A percentile compares a stretch with the other conserved stretches of the same genome.
These are phyloP conservation scores for Colletotrichum somersetense DNA, from an alignment of 2,329 filamentous ascomycete genomes.

Conservation along the genomic window DNA sequence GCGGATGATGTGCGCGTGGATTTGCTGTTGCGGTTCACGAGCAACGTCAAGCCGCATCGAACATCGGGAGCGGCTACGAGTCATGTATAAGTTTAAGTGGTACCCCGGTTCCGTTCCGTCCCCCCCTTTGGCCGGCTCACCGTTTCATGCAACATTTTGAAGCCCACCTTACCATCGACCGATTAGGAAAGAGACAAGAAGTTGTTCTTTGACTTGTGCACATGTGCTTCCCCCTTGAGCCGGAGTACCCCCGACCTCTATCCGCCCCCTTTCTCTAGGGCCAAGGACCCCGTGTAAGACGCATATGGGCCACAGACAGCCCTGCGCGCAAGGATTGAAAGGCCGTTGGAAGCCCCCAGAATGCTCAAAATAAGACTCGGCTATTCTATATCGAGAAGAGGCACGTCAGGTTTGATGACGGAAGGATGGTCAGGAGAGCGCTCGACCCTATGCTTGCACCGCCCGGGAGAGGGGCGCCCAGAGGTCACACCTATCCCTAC, in stretches of 20 bases:
- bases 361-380: constrained; percentile 24
- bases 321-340: constrained; percentile 16
- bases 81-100: constrained; percentile 29
- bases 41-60: not conserved
- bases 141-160: constrained; percentile 25
- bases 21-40: constrained; percentile 25
- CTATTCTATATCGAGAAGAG: not conserved
- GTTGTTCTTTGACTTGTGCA: constrained; percentile 19
- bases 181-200: constrained; percentile 12
- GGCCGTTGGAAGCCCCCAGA: constrained; percentile 23
- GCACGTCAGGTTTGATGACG: constrained; percentile 19
- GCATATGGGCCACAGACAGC: constrained; percentile 25
- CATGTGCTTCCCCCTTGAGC: not conserved
- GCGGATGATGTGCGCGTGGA: constrained; percentile 21
- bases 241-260: not conserved
- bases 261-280: not conserved
- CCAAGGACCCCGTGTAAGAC: constrained; percentile 25
- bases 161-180: not conserved
- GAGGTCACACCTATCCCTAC: constrained; percentile 35
- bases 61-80: constrained; percentile 30
- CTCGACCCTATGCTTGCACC: constrained; percentile 23
- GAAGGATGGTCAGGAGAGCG: constrained; percentile 15
- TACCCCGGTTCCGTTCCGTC: not conserved
- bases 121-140: constrained; percentile 19
- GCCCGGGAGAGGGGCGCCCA: constrained; percentile 33